These are phyloP conservation scores for Silene uniflora DNA, from an alignment of 148 eudicot species.

Conservation along the genomic window DNA sequence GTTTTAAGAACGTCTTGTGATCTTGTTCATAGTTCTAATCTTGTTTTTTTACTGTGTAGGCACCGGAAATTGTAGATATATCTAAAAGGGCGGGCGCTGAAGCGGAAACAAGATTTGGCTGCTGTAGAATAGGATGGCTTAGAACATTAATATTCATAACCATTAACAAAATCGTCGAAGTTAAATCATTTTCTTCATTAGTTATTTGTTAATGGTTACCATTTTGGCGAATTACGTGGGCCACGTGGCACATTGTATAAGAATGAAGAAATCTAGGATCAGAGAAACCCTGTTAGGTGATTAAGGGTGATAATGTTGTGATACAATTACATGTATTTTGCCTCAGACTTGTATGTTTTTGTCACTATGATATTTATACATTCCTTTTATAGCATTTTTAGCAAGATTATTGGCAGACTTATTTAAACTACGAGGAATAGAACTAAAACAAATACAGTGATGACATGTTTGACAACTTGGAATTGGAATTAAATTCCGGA, in stretches of 20 bases:
- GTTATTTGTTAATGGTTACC: slow-evolving; percentile 10
- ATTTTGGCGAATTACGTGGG: slow-evolving; percentile 8
- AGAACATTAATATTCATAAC: slow-evolving; percentile 11
- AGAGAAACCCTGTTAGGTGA: not conserved
- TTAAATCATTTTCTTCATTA: not conserved
- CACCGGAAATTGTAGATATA: slow-evolving; percentile 24
- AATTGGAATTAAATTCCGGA: too few relatives aligned
- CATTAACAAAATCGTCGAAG: slow-evolving; percentile 15
- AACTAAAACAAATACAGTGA: too few relatives aligned
- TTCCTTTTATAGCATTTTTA: too few relatives aligned
- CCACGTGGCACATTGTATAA: slow-evolving; percentile 8
- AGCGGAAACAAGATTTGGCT: slow-evolving; percentile 1
- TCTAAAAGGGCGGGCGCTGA: not conserved
- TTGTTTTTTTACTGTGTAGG: slow-evolving; percentile 24
- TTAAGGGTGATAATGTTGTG: slow-evolving; percentile 9
- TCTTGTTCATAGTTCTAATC: slow-evolving; percentile 3
- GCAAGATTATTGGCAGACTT: too few relatives aligned
- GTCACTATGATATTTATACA: slow-evolving; percentile 4
- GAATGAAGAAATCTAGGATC: not conserved
- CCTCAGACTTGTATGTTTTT: not conserved
- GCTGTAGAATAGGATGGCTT: slow-evolving; percentile 14
- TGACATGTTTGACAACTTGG: too few relatives aligned
- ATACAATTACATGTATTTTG: not conserved
- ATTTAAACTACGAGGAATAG: too few relatives aligned
- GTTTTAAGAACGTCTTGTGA: not conserved